A percentile compares a stretch with the other conserved stretches of the same genome.
Evolutionary conservation across 805 yeast species (phyloP).

Genomic region (Kuraishia molischiana): DNA sequence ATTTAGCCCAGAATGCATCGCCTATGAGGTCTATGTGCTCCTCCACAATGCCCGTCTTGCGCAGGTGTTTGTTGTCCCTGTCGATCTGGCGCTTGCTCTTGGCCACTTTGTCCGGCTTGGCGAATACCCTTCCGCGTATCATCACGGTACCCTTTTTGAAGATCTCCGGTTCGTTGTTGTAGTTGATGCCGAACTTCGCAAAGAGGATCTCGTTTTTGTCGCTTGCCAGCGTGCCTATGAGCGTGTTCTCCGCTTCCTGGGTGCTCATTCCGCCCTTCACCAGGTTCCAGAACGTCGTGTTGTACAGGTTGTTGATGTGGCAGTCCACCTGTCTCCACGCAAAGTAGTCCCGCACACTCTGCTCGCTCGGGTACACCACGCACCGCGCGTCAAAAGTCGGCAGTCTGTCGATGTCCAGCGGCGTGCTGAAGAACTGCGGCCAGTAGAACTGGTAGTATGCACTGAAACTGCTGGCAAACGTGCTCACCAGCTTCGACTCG

Average conservation of each 20-base stretch:
- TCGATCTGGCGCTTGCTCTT: slow-evolving; percentile 36
- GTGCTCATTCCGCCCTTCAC: slow-evolving; percentile 68
- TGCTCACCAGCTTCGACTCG: slow-evolving; percentile 68
- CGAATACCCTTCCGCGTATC: slow-evolving; percentile 33
- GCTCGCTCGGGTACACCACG: slow-evolving; percentile 65
- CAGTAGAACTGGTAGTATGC: slow-evolving; percentile 66
- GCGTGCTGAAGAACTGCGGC: slow-evolving; percentile 42
- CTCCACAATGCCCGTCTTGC: slow-evolving; percentile 32
- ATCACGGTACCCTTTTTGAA: slow-evolving; percentile 75
- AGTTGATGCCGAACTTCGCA: slow-evolving; percentile 70
- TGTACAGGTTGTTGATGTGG: slow-evolving; percentile 90
- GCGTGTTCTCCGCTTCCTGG: slow-evolving; percentile 67
- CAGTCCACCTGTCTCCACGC: slow-evolving; percentile 96
- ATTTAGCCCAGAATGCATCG: slow-evolving; percentile 57
- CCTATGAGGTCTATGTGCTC: slow-evolving; percentile 55
- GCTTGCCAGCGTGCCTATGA: slow-evolving; percentile 68
- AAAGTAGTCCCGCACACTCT: slow-evolving; percentile 66
- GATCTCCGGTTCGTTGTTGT: slow-evolving; percentile 83
- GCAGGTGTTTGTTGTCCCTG: slow-evolving; percentile 35
- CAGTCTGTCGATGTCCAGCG: slow-evolving; percentile 39
- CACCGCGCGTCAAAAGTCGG: slow-evolving; percentile 93
- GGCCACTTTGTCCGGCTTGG: slow-evolving; percentile 3
- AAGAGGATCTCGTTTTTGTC: slow-evolving; percentile 89
- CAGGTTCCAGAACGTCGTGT: slow-evolving; percentile 86
- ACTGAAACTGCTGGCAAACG: slow-evolving; percentile 76